Evolutionary conservation across 139 green algal species (phyloP).

Genomic region (Micractinium sp.): DNA sequence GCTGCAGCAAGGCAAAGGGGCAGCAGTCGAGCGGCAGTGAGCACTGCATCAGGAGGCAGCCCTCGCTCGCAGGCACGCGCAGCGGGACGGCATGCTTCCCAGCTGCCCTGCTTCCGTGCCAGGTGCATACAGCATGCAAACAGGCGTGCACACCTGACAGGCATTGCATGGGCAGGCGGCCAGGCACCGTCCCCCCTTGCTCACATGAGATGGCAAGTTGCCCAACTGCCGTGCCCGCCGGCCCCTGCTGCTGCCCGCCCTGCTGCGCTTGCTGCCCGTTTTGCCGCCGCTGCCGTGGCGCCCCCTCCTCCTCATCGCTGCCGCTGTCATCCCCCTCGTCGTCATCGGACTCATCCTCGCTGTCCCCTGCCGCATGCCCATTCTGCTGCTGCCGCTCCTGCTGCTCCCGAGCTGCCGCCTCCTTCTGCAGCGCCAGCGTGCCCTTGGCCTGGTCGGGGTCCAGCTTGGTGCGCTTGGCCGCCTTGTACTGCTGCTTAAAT

Average conservation of each 20-base stretch:
- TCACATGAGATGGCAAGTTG: constrained; percentile 18
- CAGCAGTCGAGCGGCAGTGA: background rate
- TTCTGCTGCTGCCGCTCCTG: background rate
- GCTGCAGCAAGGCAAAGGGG: background rate
- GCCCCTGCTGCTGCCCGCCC: background rate
- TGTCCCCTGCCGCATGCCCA: background rate
- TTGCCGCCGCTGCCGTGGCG: background rate
- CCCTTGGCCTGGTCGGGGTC: constrained; percentile 63
- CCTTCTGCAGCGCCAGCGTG: constrained; percentile 62
- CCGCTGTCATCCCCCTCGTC: background rate
- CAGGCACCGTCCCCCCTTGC: too few species aligned
- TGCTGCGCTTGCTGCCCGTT: background rate
- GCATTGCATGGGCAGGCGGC: background rate
- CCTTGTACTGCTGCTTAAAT: constrained; percentile 70
- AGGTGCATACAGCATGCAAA: too few species aligned
- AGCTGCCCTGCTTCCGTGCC: too few species aligned
- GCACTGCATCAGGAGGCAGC: background rate
- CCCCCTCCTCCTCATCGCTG: background rate
- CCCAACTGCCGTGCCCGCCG: background rate
- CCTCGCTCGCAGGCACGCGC: background rate
- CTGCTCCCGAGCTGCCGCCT: constrained; percentile 19
- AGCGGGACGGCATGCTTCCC: background rate
- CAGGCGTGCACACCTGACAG: too few species aligned
- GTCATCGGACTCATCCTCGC: background rate
- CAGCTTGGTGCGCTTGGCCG: constrained; percentile 66